Evolutionary conservation across 148 eudicot species (phyloP).

Genomic region (Amaranthus cruentus): DNA sequence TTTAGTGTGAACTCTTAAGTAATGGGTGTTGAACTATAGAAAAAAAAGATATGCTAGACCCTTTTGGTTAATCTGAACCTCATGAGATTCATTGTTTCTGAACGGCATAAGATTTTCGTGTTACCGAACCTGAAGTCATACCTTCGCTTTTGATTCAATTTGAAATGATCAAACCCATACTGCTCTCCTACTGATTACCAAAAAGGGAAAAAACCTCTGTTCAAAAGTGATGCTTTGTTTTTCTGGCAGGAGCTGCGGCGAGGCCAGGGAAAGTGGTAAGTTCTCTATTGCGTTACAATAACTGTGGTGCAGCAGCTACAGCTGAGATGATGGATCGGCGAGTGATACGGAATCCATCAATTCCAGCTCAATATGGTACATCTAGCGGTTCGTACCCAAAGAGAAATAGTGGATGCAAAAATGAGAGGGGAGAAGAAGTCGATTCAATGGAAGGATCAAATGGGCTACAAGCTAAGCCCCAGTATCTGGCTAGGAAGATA

Average conservation of each 20-base stretch:
- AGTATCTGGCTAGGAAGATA: slow-evolving; percentile 67
- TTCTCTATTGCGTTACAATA: slow-evolving; percentile 57
- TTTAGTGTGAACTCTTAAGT: too few relatives aligned
- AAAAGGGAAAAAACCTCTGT: too few relatives aligned
- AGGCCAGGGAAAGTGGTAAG: slow-evolving; percentile 82
- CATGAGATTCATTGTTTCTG: too few relatives aligned
- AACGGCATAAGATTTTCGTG: too few relatives aligned
- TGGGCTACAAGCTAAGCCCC: slow-evolving; percentile 61
- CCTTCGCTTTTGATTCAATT: too few relatives aligned
- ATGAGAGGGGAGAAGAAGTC: slow-evolving; percentile 52
- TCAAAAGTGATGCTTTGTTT: not conserved
- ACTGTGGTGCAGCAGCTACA: slow-evolving; percentile 54
- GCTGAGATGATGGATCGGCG: slow-evolving; percentile 53
- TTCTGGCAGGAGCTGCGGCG: slow-evolving; percentile 49
- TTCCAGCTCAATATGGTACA: slow-evolving; percentile 56
- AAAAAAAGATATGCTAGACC: too few relatives aligned
- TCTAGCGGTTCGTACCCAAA: slow-evolving; percentile 61
- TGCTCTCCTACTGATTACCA: too few relatives aligned
- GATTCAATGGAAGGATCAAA: slow-evolving; percentile 52
- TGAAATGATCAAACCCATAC: too few relatives aligned
- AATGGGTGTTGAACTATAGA: too few relatives aligned
- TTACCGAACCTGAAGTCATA: too few relatives aligned
- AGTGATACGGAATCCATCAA: slow-evolving; percentile 47
- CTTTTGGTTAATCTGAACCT: too few relatives aligned
- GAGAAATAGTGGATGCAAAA: slow-evolving; percentile 57